These are phyloP conservation scores for Terana coerulea DNA, from an alignment of 768 basidiomycete species.

Conservation along the genomic window DNA sequence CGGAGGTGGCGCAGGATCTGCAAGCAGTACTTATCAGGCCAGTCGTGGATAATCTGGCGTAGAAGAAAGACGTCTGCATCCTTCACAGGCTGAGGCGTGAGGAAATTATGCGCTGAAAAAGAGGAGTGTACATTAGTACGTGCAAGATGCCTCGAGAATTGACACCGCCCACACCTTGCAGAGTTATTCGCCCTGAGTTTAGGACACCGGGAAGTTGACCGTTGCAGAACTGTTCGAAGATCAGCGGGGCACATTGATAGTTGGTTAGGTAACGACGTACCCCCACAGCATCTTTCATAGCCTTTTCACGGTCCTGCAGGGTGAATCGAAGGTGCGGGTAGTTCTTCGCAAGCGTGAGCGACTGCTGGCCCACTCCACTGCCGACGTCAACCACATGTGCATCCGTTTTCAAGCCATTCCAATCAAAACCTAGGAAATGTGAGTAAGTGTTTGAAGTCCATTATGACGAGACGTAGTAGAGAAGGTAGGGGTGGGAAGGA, in stretches of 20 bases:
- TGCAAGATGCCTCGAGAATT: neutral
- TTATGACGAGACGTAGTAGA: neutral
- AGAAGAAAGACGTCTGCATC: constrained; percentile 25
- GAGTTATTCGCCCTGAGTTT: neutral
- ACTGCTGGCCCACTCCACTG: constrained; percentile 25
- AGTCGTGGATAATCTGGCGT: constrained; percentile 28
- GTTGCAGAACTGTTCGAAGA: constrained; percentile 5
- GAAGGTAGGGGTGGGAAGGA: neutral
- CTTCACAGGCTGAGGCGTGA: constrained; percentile 25
- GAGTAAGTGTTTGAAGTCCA: neutral
- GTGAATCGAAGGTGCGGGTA: constrained; percentile 24
- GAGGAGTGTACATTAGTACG: neutral
- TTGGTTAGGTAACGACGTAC: constrained; percentile 6
- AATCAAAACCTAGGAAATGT: constrained; percentile 22
- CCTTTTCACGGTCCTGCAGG: constrained; percentile 27
- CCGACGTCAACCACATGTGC: constrained; percentile 32
- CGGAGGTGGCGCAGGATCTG: constrained; percentile 24
- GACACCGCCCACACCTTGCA: constrained; percentile 1
- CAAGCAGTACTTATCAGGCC: constrained; percentile 28
- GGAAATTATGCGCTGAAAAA: constrained; percentile 20
- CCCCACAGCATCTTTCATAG: constrained; percentile 21
- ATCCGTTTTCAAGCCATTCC: constrained; percentile 17
- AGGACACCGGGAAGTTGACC: constrained; percentile 2
- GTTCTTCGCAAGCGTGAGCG: constrained; percentile 19
- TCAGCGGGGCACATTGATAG: neutral